Evolutionary conservation across 306 rosid genomes (phyloP).

Genomic region (Mimosa pudica): DNA sequence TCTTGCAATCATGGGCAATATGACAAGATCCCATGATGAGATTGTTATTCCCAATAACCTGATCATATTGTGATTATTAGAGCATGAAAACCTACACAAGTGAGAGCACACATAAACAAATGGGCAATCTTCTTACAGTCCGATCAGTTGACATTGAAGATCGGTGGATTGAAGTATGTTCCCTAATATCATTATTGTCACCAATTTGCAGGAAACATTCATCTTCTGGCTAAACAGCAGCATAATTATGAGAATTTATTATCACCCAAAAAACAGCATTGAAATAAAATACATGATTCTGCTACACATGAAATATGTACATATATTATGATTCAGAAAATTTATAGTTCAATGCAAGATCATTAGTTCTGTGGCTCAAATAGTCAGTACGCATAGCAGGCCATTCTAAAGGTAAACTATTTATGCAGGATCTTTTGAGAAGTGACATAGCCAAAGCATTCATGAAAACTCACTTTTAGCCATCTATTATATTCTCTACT

Average conservation of each 20-base stretch:
- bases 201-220: constrained; percentile 89
- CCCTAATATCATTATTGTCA: constrained; percentile 83
- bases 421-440: background rate
- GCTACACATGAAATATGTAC: constrained; percentile 7
- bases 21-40: constrained; percentile 97
- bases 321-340: background rate
- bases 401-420: background rate
- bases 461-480: background rate
- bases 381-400: constrained; percentile 19
- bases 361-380: background rate
- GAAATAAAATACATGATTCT: constrained; percentile 18
- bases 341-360: background rate
- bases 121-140: constrained; percentile 57
- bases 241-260: constrained; percentile 31
- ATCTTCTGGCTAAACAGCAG: constrained; percentile 66
- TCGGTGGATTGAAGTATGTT: constrained; percentile 80
- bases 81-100: constrained; percentile 3
- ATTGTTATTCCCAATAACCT: constrained; percentile 87
- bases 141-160: constrained; percentile 78
- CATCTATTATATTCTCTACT: background rate
- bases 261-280: constrained; percentile 17
- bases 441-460: background rate
- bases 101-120: background rate
- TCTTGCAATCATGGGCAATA: constrained; percentile 95
- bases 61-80: constrained; percentile 38